phyloP scores from a whole-genome alignment of 768 basidiomycete genomes.

The Russula sp. region DNA sequence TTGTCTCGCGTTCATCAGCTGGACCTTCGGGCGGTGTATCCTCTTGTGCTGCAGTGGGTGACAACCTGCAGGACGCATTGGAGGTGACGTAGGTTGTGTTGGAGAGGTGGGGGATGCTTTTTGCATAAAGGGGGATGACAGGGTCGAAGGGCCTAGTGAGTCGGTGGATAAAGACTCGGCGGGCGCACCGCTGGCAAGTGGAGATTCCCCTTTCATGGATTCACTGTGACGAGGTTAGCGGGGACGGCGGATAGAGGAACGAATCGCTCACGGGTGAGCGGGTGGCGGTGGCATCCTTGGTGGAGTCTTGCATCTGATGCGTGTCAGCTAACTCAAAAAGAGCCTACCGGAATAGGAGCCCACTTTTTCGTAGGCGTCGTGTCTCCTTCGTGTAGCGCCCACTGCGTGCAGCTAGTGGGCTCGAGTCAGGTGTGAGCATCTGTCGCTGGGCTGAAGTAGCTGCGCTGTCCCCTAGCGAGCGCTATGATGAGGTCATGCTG shows the following conservation, averaged over 20 bases:
- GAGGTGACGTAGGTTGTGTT: constrained; percentile 20
- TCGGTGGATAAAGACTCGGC: constrained; percentile 23
- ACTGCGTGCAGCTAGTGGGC: constrained; percentile 17
- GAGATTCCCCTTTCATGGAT: constrained; percentile 8
- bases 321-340: constrained; percentile 1
- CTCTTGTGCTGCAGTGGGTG: constrained; percentile 26
- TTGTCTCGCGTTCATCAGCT: constrained; percentile 49
- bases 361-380: constrained; percentile 19
- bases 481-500: constrained; percentile 9
- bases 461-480: neutral
- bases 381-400: constrained; percentile 15
- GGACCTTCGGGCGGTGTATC: constrained; percentile 24
- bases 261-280: neutral
- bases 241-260: neutral
- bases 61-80: constrained; percentile 32
- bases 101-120: constrained; percentile 19
- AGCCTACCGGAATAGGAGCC: neutral
- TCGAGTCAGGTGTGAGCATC: constrained; percentile 23
- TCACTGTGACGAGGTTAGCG: neutral
- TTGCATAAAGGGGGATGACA: constrained; percentile 33
- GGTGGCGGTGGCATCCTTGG: constrained; percentile 7
- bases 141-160: constrained; percentile 25
- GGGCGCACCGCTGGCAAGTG: constrained; percentile 10
- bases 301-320: constrained; percentile 12
- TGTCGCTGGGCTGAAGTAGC: constrained; percentile 1